phyloP scores from a whole-genome alignment of 768 basidiomycete species.

The Terana coerulea region DNA sequence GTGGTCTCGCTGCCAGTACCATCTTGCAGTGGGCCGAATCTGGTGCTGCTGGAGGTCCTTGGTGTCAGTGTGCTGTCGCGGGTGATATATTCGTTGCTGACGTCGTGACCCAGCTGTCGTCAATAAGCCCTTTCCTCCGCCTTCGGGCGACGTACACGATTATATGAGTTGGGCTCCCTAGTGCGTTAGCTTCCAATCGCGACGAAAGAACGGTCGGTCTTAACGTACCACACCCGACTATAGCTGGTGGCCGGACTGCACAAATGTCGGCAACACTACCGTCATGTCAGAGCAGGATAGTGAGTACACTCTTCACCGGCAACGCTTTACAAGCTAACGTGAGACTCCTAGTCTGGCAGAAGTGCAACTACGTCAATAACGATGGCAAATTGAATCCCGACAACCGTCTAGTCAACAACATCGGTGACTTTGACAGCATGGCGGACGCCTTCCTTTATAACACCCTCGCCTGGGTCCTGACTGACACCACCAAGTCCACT shows the following conservation, averaged over 20 bases:
- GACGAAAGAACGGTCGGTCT: background rate
- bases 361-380: conserved; percentile 50
- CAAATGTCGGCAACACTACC: conserved; percentile 52
- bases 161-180: conserved; percentile 73
- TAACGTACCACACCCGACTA: no score
- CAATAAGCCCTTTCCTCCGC: conserved; percentile 42
- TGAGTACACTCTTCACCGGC: conserved; percentile 19
- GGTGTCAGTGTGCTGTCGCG: conserved; percentile 36
- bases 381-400: conserved; percentile 70
- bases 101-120: conserved; percentile 38
- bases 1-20: conserved; percentile 41
- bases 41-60: conserved; percentile 44
- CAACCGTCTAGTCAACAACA: conserved; percentile 49
- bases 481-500: no score
- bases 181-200: conserved; percentile 31
- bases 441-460: conserved; percentile 63
- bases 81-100: background rate
- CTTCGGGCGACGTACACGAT: conserved; percentile 53
- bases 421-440: conserved; percentile 50
- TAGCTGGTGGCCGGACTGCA: conserved; percentile 65
- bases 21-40: conserved; percentile 45
- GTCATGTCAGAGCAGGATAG: conserved; percentile 50
- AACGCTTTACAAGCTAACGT: background rate
- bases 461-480: conserved; percentile 48
- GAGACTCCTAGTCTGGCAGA: conserved; percentile 46